These are phyloP conservation scores for Tagetes patula DNA, from an alignment of 129 eudicot genomes.

Conservation along the genomic window DNA sequence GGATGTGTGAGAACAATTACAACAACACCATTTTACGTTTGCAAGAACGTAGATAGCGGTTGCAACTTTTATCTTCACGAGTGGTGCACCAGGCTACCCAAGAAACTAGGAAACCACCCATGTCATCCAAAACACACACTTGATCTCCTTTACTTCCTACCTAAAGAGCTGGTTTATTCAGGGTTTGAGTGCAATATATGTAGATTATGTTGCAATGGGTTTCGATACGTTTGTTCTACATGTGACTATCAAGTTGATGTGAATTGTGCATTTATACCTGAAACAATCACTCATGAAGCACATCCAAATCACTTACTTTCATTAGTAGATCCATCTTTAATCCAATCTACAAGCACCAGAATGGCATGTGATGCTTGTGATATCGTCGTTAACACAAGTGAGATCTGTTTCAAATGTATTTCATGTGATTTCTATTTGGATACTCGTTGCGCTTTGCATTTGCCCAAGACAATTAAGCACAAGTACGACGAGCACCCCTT, in stretches of 20 bases:
- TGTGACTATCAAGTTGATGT: background rate
- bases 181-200: background rate
- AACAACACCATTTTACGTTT: slow-evolving; percentile 7
- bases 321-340: no score
- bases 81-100: slow-evolving; percentile 23
- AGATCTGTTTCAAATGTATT: background rate
- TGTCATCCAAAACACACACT: background rate
- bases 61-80: slow-evolving; percentile 18
- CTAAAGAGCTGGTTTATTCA: background rate
- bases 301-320: slow-evolving; percentile 3
- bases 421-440: background rate
- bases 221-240: background rate
- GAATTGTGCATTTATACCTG: background rate
- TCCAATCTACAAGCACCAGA: no score
- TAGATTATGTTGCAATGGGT: background rate
- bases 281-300: background rate
- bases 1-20: slow-evolving; percentile 20
- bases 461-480: slow-evolving; percentile 21
- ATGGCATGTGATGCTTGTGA: background rate
- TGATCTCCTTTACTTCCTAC: background rate
- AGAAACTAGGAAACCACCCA: background rate
- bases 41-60: background rate
- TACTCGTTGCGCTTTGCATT: background rate
- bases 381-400: background rate
- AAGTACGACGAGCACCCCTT: slow-evolving; percentile 26